Base-by-base conservation (phyloP, 1,139 yeast genomes). In the Kodamaea derodonti region DNA sequence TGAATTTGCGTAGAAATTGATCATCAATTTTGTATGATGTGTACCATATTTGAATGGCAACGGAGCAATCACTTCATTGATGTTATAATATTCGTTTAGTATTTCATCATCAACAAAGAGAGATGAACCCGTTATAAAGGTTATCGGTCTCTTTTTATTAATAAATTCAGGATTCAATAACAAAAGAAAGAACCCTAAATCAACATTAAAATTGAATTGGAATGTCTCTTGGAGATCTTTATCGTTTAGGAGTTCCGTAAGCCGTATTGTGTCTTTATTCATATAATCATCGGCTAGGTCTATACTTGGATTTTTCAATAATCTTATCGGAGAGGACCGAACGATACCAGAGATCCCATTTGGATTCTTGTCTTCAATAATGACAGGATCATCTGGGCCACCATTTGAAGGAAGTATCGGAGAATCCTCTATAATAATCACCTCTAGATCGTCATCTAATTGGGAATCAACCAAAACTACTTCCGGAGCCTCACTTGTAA, bases 11-110 rank as follows among this genome's bases (percentile, higher is more conserved):
- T 62, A 76, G 39, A 72, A 62, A 48, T 80, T 80, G 12, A 82
- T 58, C 69, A 81, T 77, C 74, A 81, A 62, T 47, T 82, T 82
- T 2, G 84, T 69, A 50, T 82, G 88, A 49, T 82, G 88, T 2
- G 81, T 69, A 4, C 69, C 75, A 30, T 56, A 70, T 23, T 60
- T 38, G 31, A 49, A 50, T 1, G 70, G 67, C 4, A 68, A 41
- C 12, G 47, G 43, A 0, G 69, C 72, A 1, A 52, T 42, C 1
- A 66, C 51, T 34, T 66, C 63, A 3, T 42, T 35, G 3, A 65
- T 40, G 33, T 64, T 60, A 35, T 51, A 62, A 17, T 44, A 47
- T 14, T 35, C 20, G 14, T 41, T 43, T 17, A 55, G 30, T n/a
- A 41, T 32, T 1, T 29, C 29, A 1, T 32, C 36, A 4, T 46